A percentile compares a stretch with the other conserved stretches of the same genome.
These are phyloP conservation scores for Ogataea henricii DNA, from an alignment of 805 yeast species.

Conservation along the genomic window DNA sequence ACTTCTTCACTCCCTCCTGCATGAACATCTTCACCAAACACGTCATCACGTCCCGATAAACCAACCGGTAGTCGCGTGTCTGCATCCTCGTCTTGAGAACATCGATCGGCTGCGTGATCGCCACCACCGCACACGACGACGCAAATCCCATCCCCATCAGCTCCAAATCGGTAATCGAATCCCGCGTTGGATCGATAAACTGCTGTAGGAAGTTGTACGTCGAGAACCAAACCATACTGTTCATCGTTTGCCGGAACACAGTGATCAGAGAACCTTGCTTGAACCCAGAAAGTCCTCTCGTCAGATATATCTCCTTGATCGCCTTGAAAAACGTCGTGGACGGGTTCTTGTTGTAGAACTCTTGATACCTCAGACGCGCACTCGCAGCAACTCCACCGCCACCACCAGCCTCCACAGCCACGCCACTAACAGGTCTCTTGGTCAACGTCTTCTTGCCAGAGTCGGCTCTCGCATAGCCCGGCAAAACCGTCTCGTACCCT, in stretches of 20 bases:
- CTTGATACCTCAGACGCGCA: constrained; percentile 22
- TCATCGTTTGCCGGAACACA: constrained; percentile 71
- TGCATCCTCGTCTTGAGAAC: constrained; percentile 87
- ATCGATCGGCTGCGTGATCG: constrained; percentile 85
- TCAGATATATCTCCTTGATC: constrained; percentile 62
- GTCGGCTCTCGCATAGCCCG: constrained; percentile 21
- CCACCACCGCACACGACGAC: constrained; percentile 73
- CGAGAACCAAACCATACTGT: constrained; percentile 82
- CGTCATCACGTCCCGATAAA: constrained; percentile 63
- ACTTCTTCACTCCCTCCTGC: constrained; percentile 46
- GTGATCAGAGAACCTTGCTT: constrained; percentile 86
- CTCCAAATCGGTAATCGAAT: constrained; percentile 43
- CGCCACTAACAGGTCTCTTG: constrained; percentile 14
- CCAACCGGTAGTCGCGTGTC: constrained; percentile 60
- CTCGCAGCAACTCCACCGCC: neutral
- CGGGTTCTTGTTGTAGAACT: constrained; percentile 52
- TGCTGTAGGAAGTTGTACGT: constrained; percentile 80
- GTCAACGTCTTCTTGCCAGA: constrained; percentile 24
- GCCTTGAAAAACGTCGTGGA: constrained; percentile 54
- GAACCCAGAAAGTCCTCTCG: constrained; percentile 77
- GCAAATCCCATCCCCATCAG: constrained; percentile 51
- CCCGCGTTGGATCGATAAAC: constrained; percentile 54
- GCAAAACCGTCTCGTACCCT: constrained; percentile 31
- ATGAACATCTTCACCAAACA: constrained; percentile 52
- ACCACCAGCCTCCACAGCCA: neutral